Evolutionary conservation across 169 alveolate genomes (phyloP).

Genomic region (Neospora caninum): DNA sequence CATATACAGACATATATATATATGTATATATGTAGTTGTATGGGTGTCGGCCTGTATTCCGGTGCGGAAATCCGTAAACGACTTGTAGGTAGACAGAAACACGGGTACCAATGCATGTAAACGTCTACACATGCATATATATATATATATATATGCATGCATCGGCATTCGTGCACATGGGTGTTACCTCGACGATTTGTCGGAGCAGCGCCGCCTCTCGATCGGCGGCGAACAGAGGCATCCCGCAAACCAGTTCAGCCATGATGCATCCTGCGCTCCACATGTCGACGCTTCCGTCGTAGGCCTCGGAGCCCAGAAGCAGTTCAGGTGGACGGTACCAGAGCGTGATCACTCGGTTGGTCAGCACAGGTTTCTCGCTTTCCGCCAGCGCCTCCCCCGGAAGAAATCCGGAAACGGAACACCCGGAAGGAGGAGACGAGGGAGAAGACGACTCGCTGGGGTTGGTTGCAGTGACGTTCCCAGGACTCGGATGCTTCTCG

Average conservation of each 20-base stretch:
- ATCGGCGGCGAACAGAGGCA: constrained; percentile 85
- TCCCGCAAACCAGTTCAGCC: constrained; percentile 85
- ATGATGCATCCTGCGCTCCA: constrained; percentile 92
- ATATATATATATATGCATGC: no score
- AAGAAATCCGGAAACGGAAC: not conserved
- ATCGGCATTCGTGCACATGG: no score
- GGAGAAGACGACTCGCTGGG: not conserved
- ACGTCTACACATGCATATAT: no score
- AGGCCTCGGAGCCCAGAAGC: constrained; percentile 84
- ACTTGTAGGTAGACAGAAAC: no score
- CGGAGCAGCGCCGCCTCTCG: constrained; percentile 69
- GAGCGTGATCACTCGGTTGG: constrained; percentile 90
- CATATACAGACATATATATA: not conserved
- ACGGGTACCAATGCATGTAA: no score
- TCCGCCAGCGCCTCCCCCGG: not conserved
- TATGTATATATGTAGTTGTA: not conserved
- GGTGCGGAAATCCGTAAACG: no score
- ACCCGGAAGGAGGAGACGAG: not conserved
- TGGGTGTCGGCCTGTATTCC: no score
- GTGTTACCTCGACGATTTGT: constrained; percentile 40
- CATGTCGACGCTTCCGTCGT: constrained; percentile 86
- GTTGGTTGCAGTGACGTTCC: not conserved
- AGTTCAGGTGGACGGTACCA: constrained; percentile 95
- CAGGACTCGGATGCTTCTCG: not conserved
- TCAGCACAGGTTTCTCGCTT: constrained; percentile 45